phyloP scores from a whole-genome alignment of 352 stramenopile genomes.

The Nothophytophthora sp. region DNA sequence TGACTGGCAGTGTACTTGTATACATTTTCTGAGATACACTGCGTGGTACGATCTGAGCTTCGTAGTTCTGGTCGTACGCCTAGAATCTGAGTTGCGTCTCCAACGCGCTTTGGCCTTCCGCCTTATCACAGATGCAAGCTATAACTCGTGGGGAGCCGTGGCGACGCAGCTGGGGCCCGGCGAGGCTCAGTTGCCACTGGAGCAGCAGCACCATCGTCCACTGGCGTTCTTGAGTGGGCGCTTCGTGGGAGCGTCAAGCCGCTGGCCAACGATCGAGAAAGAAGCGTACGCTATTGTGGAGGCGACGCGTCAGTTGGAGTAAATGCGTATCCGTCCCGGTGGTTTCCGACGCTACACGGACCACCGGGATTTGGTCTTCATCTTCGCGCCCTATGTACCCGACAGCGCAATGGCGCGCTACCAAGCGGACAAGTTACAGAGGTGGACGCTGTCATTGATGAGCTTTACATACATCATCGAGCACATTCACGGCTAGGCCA shows the following conservation, averaged over 20 bases:
- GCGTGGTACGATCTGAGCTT: too few relatives aligned
- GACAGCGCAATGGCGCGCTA: conserved; percentile 1
- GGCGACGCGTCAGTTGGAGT: neutral
- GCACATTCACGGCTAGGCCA: conserved; percentile 4
- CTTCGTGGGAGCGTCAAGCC: neutral
- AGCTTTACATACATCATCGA: conserved; percentile 11
- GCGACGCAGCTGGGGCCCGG: too few relatives aligned
- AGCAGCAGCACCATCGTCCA: too few relatives aligned
- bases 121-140: too few relatives aligned
- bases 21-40: too few relatives aligned
- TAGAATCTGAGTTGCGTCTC: too few relatives aligned
- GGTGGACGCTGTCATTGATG: conserved; percentile 11
- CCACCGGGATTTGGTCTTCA: conserved; percentile 13
- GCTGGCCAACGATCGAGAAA: conserved; percentile 15
- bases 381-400: conserved; percentile 4
- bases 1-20: too few relatives aligned
- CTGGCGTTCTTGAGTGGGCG: neutral
- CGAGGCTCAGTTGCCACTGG: too few relatives aligned
- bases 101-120: too few relatives aligned
- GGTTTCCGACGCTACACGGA: conserved; percentile 17
- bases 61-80: too few relatives aligned
- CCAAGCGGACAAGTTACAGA: conserved; percentile 8
- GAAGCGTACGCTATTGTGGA: conserved; percentile 8
- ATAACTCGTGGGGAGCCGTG: too few relatives aligned
- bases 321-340: conserved; percentile 5